Conservation (phyloP, 345 rosid species). For the Crucihimalaya himalaica region DNA sequence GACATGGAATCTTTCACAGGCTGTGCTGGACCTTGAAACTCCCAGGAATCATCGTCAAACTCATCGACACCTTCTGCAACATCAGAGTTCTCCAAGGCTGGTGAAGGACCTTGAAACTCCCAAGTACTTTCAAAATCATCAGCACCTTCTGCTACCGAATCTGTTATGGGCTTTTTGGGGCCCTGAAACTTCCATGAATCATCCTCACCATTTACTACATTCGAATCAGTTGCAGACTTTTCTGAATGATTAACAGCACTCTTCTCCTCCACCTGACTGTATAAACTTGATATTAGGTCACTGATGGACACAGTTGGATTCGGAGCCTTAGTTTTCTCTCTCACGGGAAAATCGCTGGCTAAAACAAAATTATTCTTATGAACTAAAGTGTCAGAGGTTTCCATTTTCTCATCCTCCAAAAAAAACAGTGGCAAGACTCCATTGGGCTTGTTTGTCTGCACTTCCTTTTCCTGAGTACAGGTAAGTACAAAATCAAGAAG, state of each 20-base stretch:
- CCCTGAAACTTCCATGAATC: slow-evolving; percentile 40
- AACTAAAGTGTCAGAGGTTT: slow-evolving; percentile 45
- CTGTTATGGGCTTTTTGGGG: slow-evolving; percentile 31
- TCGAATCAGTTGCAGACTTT: slow-evolving; percentile 27
- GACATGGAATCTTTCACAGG: slow-evolving; percentile 17
- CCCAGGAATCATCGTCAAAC: slow-evolving; percentile 76
- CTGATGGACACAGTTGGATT: slow-evolving; percentile 48
- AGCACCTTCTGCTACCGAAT: slow-evolving; percentile 35
- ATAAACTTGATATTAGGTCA: slow-evolving; percentile 82
- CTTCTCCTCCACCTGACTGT: slow-evolving; percentile 59
- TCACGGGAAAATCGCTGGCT: slow-evolving; percentile 28
- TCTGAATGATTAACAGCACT: slow-evolving; percentile 39
- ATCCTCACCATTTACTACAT: slow-evolving; percentile 30
- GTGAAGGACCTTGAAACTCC: slow-evolving; percentile 67
- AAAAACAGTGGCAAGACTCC: slow-evolving; percentile 67
- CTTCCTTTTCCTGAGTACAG: slow-evolving; percentile 46
- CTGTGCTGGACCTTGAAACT: slow-evolving; percentile 44
- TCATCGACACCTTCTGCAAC: slow-evolving; percentile 42
- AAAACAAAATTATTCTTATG: slow-evolving; percentile 45
- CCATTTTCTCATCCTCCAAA: slow-evolving; percentile 60
- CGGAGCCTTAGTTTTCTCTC: slow-evolving; percentile 40
- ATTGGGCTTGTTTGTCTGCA: slow-evolving; percentile 42
- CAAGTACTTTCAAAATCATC: slow-evolving; percentile 65
- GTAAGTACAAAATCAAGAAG: slow-evolving; percentile 26
- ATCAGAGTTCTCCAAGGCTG: slow-evolving; percentile 32